Evolutionary conservation across 306 rosid species (phyloP).

Genomic region (Cercis canadensis): DNA sequence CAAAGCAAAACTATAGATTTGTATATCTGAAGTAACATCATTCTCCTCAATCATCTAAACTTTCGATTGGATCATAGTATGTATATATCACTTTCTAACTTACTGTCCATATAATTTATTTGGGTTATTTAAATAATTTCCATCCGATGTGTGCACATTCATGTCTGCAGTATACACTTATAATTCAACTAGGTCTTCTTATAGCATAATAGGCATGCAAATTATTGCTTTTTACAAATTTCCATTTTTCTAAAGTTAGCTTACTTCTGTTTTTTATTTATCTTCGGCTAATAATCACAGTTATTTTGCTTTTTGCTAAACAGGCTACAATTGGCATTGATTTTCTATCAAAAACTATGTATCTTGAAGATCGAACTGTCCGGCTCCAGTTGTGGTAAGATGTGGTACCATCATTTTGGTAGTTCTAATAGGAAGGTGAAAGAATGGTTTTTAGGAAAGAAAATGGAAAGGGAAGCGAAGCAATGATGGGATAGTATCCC

Average conservation of each 20-base stretch:
- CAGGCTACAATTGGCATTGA: slow-evolving; percentile 60
- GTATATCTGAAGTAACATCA: slow-evolving; percentile 1
- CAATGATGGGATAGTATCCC: slow-evolving; percentile 4
- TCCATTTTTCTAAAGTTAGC: slow-evolving; percentile 12
- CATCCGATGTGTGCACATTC: neutral
- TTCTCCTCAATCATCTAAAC: slow-evolving; percentile 1
- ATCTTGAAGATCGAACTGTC: slow-evolving; percentile 60
- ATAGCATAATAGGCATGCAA: slow-evolving; percentile 2
- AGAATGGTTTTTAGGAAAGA: neutral
- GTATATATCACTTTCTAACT: neutral
- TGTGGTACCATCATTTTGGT: slow-evolving; percentile 19
- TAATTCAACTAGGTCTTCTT: slow-evolving; percentile 4
- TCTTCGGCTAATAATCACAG: slow-evolving; percentile 1
- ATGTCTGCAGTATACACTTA: neutral
- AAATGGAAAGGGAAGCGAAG: neutral
- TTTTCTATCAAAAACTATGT: slow-evolving; percentile 54
- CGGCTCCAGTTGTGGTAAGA: slow-evolving; percentile 55
- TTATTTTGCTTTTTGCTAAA: slow-evolving; percentile 6
- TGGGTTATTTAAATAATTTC: neutral
- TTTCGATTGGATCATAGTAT: slow-evolving; percentile 2
- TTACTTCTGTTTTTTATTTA: neutral
- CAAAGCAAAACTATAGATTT: neutral
- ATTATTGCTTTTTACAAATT: slow-evolving; percentile 17
- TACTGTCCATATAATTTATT: neutral
- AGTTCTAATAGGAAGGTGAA: slow-evolving; percentile 21